Percentiles rank a stretch among this genome's conserved stretches.
Conservation (phyloP, 2,329 filamentous ascomycete species). For the Sporothrix brunneoviolacea region DNA sequence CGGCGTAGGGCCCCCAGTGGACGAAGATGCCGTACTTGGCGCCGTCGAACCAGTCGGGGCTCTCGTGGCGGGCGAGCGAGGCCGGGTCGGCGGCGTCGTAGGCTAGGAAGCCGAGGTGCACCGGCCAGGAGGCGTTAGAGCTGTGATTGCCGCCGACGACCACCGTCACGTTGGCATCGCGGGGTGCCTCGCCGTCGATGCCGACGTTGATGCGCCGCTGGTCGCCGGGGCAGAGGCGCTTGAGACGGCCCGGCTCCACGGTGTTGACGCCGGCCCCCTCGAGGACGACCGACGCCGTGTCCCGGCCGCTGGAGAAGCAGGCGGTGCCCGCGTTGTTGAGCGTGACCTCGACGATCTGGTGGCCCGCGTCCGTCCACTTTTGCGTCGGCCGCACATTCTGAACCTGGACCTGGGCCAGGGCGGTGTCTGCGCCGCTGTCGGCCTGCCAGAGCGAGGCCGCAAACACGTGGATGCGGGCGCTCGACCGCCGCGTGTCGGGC, state of each 20-base stretch:
- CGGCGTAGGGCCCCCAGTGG: conserved; percentile 51
- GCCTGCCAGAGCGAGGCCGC: conserved; percentile 30
- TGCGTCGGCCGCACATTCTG: conserved; percentile 38
- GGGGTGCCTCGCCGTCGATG: conserved; percentile 8
- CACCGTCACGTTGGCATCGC: not conserved
- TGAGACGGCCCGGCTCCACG: conserved; percentile 33
- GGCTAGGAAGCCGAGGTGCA: conserved; percentile 12
- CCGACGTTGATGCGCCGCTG: conserved; percentile 28
- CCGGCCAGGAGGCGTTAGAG: not conserved
- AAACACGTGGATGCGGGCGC: conserved; percentile 34
- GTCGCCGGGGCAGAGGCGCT: conserved; percentile 37
- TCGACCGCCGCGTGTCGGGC: conserved; percentile 23
- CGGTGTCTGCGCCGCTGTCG: conserved; percentile 18
- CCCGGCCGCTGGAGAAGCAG: conserved; percentile 26
- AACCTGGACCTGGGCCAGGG: too few species aligned
- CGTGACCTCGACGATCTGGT: conserved; percentile 36
- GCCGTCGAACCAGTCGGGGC: conserved; percentile 47
- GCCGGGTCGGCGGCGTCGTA: conserved; percentile 17
- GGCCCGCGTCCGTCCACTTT: conserved; percentile 28
- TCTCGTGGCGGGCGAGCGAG: conserved; percentile 33
- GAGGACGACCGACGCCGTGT: conserved; percentile 26
- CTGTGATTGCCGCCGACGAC: too few species aligned
- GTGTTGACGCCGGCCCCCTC: conserved; percentile 34
- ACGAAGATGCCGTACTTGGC: conserved; percentile 56
- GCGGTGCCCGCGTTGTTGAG: conserved; percentile 31